phyloP scores from a whole-genome alignment of 2,329 filamentous ascomycete species.

The Thielaviopsis ethacetica region DNA sequence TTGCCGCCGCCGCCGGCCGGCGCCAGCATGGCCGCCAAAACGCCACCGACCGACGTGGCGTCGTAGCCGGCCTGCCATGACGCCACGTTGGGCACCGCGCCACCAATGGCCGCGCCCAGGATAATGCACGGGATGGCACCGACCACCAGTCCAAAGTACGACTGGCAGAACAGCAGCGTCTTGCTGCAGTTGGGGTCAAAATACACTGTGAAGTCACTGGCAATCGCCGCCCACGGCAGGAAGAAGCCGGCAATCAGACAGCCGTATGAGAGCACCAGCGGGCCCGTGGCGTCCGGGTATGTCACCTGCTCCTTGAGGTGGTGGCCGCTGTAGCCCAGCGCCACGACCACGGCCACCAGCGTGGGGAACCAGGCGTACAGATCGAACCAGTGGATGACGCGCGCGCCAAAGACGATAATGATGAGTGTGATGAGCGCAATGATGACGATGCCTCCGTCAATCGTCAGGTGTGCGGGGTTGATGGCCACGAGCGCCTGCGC shows the following conservation, averaged over 20 bases:
- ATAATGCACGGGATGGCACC: constrained; percentile 17
- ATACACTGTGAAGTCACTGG: constrained; percentile 26
- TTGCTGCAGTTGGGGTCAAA: constrained; percentile 13
- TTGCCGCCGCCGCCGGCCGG: constrained; percentile 16
- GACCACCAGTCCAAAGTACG: constrained; percentile 7
- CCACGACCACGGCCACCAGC: constrained; percentile 24
- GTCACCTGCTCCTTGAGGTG: constrained; percentile 22
- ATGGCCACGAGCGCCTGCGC: constrained; percentile 26
- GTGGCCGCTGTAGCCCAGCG: constrained; percentile 24
- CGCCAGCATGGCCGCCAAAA: constrained; percentile 15
- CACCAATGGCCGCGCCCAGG: constrained; percentile 22
- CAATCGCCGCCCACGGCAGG: constrained; percentile 24
- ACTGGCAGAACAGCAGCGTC: constrained; percentile 5
- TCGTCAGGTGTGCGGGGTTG: constrained; percentile 21
- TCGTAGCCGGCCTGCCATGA: constrained; percentile 14
- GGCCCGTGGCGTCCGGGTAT: constrained; percentile 14
- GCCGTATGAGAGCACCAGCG: constrained; percentile 19
- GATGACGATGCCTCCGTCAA: constrained; percentile 31
- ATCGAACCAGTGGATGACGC: constrained; percentile 28
- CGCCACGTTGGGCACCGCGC: constrained; percentile 14
- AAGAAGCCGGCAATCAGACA: constrained; percentile 27
- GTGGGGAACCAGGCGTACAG: constrained; percentile 30
- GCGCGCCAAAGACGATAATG: constrained; percentile 31
- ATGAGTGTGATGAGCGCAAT: constrained; percentile 27
- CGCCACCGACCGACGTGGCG: constrained; percentile 14